Evolutionary conservation across 441 rosid species (phyloP), one percentile per base, ranked within the genome.

Genomic region (Geranium incanum): DNA sequence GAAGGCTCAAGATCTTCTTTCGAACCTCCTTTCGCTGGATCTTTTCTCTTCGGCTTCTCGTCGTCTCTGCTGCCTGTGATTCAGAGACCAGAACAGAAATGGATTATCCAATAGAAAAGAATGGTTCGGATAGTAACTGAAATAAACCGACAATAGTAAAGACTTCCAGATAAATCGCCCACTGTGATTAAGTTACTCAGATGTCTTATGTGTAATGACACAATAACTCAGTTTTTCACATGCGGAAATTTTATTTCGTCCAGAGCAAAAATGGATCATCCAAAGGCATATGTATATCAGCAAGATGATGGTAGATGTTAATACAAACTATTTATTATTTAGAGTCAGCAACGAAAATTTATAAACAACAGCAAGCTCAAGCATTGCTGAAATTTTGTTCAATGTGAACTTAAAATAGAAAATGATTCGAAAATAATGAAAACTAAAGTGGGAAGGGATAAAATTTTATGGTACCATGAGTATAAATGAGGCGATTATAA

Each of bases 1-100:
- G 33, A 66, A 2, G 38, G 67, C 71, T 89, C 84, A 91, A 41
- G 91, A 86, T 83, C 89, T 85, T 81, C 90, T 86, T 63, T 91
- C 95, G 74, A 83, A 67, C 88, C 80, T 94, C 81, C 81, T 85
- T 75, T 92, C 97, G 18, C 82, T 78, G 12, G 90, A 89, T 84
- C 84, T 88, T 77, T 75, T 86, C 80, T 89, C 97, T 78, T 90
- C 97, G 19, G 86, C 89, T 75, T 90, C 97, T 73, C 96, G 84
- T 76, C 92, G 85, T 77, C 88, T 86, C 79, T 94, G 97, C 78
- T 89, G 96, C 71, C 97, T 95, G 86, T 68, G 59, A 78, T 70
- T 52, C n/a, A n/a, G n/a, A n/a, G n/a, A n/a, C n/a, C 23, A 15
- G 8, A 55, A 68, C n/a, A 41, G 66, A 45, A 65, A 66, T 18